A percentile compares a stretch with the other conserved stretches of the same genome.
Evolutionary conservation across 2,329 filamentous ascomycete species (phyloP).

Genomic region (Fusarium decemcellulare): DNA sequence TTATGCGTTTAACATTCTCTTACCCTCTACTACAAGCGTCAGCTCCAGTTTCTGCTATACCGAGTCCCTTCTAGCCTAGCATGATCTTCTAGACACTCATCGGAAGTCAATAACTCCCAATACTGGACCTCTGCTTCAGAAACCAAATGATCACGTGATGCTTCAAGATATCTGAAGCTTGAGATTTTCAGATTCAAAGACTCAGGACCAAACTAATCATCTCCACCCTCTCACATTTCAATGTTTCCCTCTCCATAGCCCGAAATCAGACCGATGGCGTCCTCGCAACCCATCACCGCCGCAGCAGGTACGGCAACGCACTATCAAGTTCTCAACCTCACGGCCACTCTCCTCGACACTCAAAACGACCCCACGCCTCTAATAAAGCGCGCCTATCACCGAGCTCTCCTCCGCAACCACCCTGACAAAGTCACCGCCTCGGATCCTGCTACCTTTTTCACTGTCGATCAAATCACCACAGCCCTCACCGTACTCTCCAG

Average conservation of each 20-base stretch:
- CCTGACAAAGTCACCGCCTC: constrained; percentile 67
- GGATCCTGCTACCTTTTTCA: constrained; percentile 57
- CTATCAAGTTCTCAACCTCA: constrained; percentile 73
- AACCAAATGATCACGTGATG: constrained; percentile 42
- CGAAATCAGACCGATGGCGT: constrained; percentile 18
- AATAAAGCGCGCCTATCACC: constrained; percentile 75
- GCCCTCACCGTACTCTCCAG: constrained; percentile 72
- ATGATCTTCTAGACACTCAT: too few species aligned
- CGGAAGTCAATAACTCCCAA: neutral
- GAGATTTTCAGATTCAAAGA: constrained; percentile 18
- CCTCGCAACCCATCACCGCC: constrained; percentile 15
- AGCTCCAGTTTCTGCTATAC: too few species aligned
- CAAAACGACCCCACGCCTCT: constrained; percentile 60
- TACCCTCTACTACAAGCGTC: too few species aligned
- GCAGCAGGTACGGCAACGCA: constrained; percentile 59
- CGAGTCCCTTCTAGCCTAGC: too few species aligned
- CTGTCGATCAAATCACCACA: constrained; percentile 74
- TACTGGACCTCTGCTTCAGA: neutral
- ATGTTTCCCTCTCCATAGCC: neutral
- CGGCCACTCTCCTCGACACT: constrained; percentile 61
- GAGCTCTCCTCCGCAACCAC: constrained; percentile 75
- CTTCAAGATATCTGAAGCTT: constrained; percentile 2
- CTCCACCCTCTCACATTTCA: constrained; percentile 2
- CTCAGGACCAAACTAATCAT: neutral
- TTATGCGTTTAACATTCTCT: too few species aligned